Percentiles rank a stretch among this genome's conserved stretches.
phyloP scores from a whole-genome alignment of 1,139 yeast genomes.

The Magnusiomyces magnusii region DNA sequence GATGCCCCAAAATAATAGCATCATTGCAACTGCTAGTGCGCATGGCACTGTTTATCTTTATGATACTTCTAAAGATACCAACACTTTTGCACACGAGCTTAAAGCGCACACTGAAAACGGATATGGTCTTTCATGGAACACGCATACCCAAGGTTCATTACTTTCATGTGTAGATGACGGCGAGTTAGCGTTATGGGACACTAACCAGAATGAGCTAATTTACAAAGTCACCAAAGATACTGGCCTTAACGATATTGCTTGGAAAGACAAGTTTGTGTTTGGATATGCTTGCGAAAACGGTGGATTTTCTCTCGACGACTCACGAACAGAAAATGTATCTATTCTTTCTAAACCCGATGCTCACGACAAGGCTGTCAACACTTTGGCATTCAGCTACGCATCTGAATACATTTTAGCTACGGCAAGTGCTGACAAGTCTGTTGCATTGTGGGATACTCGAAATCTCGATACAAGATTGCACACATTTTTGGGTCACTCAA shows the following conservation, averaged over 20 bases:
- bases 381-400: conserved; percentile 54
- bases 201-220: conserved; percentile 14
- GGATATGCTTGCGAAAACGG: conserved; percentile 73
- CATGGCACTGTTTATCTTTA: conserved; percentile 61
- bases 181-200: conserved; percentile 57
- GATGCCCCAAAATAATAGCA: conserved; percentile 69
- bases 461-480: conserved; percentile 31
- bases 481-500: conserved; percentile 45
- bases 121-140: conserved; percentile 63
- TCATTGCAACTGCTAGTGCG: conserved; percentile 75
- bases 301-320: conserved; percentile 58
- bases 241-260: conserved; percentile 37
- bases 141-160: conserved; percentile 37
- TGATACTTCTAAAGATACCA: conserved; percentile 1
- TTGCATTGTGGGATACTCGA: conserved; percentile 67
- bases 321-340: conserved; percentile 1
- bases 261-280: conserved; percentile 44
- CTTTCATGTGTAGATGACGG: conserved; percentile 64
- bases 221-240: conserved; percentile 23
- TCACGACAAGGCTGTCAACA: conserved; percentile 46
- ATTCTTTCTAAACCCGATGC: conserved; percentile 22
- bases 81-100: conserved; percentile 28
- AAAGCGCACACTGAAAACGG: conserved; percentile 66
- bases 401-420: conserved; percentile 53
- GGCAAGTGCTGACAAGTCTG: conserved; percentile 55